Conservation (phyloP, 192 early-diverging fungal genomes). For the Paraglomus occultum region DNA sequence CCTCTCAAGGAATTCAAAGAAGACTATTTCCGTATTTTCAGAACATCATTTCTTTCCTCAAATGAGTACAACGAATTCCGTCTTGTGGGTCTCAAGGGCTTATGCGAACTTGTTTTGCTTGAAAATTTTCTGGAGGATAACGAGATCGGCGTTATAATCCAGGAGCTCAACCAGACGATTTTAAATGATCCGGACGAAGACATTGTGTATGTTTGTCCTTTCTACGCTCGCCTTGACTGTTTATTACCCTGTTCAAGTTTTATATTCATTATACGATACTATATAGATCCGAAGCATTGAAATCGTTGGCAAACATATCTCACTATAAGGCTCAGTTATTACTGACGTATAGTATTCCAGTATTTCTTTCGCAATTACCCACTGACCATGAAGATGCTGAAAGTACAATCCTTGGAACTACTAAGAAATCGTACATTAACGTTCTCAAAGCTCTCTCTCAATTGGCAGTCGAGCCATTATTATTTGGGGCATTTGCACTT, state of each 20-base stretch:
- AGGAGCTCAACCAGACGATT: conserved; percentile 50
- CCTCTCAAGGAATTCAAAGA: conserved; percentile 74
- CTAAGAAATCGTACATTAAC: conserved; percentile 36
- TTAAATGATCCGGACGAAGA: conserved; percentile 50
- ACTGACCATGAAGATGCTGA: conserved; percentile 37
- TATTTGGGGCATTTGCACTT: conserved; percentile 46
- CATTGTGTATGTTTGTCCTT: conserved; percentile 38
- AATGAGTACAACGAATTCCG: conserved; percentile 77
- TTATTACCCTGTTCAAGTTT: neutral
- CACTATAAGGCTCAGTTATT: conserved; percentile 43
- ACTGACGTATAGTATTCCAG: conserved; percentile 52
- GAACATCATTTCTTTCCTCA: conserved; percentile 58
- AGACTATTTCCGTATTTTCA: conserved; percentile 73
- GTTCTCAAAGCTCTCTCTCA: conserved; percentile 45
- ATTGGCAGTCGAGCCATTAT: conserved; percentile 42
- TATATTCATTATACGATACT: neutral
- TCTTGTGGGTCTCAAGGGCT: conserved; percentile 68
- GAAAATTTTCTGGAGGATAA: conserved; percentile 54
- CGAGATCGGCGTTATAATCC: conserved; percentile 55
- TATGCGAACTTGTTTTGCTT: conserved; percentile 62
- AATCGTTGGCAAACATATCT: conserved; percentile 44
- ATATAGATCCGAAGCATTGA: conserved; percentile 47
- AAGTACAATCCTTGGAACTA: conserved; percentile 29
- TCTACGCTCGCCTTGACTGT: neutral
- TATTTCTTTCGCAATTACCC: conserved; percentile 54